These are phyloP conservation scores for Boletus rufocinnamomeus DNA, from an alignment of 768 basidiomycete species.

Conservation along the genomic window DNA sequence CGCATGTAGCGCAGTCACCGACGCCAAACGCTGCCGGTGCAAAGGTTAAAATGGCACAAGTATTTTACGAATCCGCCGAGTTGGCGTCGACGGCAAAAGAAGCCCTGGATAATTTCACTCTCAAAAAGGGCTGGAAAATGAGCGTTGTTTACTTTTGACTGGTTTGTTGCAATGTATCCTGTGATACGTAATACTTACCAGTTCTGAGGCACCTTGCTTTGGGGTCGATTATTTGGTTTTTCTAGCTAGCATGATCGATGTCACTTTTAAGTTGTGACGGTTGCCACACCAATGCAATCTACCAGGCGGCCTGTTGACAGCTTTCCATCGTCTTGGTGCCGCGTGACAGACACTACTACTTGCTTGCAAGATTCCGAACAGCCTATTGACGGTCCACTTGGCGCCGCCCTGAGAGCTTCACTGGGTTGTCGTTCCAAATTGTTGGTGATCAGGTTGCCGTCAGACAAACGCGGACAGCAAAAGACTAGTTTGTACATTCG, in stretches of 20 bases:
- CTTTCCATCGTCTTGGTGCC: background rate
- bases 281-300: background rate
- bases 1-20: slow-evolving; percentile 69
- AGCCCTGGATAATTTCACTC: slow-evolving; percentile 79
- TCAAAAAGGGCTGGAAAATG: slow-evolving; percentile 89
- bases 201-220: slow-evolving; percentile 45
- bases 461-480: background rate
- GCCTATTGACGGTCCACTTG: background rate
- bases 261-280: slow-evolving; percentile 2
- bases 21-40: slow-evolving; percentile 64
- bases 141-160: slow-evolving; percentile 64
- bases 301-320: background rate
- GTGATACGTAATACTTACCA: slow-evolving; percentile 8
- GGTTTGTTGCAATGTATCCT: slow-evolving; percentile 17
- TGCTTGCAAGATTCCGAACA: background rate
- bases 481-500: background rate
- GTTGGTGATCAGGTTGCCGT: background rate
- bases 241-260: background rate
- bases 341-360: background rate
- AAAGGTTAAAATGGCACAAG: slow-evolving; percentile 78
- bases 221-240: background rate
- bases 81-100: slow-evolving; percentile 78
- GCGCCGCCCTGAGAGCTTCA: background rate
- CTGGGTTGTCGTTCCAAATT: background rate
- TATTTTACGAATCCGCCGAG: slow-evolving; percentile 73